Evolutionary conservation across 768 basidiomycete species (phyloP).

Genomic region (Hygrophoropsis aurantiaca): DNA sequence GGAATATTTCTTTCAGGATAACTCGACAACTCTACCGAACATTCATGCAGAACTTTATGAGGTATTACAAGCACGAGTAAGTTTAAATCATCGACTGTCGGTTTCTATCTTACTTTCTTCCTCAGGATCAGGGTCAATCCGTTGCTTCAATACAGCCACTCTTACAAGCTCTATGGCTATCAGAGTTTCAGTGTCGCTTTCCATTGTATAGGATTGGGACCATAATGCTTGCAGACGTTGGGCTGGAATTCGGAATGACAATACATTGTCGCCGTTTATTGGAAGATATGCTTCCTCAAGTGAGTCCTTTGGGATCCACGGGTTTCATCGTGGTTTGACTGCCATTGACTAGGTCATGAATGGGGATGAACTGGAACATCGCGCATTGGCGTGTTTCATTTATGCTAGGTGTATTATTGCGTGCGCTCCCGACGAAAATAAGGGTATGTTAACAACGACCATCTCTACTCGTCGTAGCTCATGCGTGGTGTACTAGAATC

Average conservation of each 20-base stretch:
- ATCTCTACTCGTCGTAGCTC: conserved; percentile 3
- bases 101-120: conserved; percentile 2
- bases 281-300: conserved; percentile 84
- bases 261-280: conserved; percentile 62
- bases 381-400: conserved; percentile 72
- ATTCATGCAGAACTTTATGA: conserved; percentile 44
- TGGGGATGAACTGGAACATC: conserved; percentile 73
- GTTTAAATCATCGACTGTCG: conserved; percentile 26
- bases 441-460: conserved; percentile 36
- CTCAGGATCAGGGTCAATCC: conserved; percentile 64
- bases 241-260: conserved; percentile 75
- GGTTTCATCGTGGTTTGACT: not conserved
- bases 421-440: conserved; percentile 47
- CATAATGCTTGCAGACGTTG: conserved; percentile 74
- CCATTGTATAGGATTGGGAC: conserved; percentile 67
- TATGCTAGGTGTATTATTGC: conserved; percentile 75
- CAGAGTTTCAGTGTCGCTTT: conserved; percentile 74
- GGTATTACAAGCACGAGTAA: conserved; percentile 40
- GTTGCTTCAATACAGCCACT: conserved; percentile 63
- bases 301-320: conserved; percentile 25
- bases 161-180: conserved; percentile 72
- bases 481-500: conserved; percentile 26
- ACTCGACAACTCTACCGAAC: conserved; percentile 29
- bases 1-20: conserved; percentile 53
- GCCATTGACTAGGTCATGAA: conserved; percentile 52